Base-by-base conservation (phyloP, 331 rosid genomes). In the Quercus lobata region DNA sequence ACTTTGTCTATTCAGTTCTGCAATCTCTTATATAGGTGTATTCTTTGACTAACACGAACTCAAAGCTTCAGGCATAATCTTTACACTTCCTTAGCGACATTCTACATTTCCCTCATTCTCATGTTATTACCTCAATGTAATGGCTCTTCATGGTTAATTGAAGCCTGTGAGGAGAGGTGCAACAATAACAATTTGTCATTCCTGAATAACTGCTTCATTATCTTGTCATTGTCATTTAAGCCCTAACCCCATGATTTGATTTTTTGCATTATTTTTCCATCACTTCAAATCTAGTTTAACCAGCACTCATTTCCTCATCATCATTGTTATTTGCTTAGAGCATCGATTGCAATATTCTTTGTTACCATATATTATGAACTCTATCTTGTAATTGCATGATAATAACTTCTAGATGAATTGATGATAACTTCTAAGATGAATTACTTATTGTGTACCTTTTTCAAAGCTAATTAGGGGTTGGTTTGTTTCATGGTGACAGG, bases 401-500 rank as follows among this genome's bases (percentile, higher is more conserved):
- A 58, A 34, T 29, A 22, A 49, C 58, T 71, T 11, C 14, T 30
- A 54, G 73, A 11, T 16, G 16, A 8, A 10, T 41, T 68, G 63
- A 63, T 46, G 68, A 34, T 22, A 22, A 57, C 58, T 71, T 11
- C 22, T 30, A 54, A 44, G 73, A 11, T 16, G 16, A 8, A 10
- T 19, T 72, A 19, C 25, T 61, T 58, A 53, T 53, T 19, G 11
- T 44, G 37, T 34, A 6, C 24, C 53, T 15, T 72, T 77, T 41
- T 30, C 49, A 44, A 65, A n/a, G 41, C 75, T 80, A 56, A 65
- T 65, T 86, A 62, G 72, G 75, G 19, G 54, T 72, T 81, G 49
- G 9, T 68, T 80, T 78, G 56, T 61, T 78, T 53, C 66, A 25
- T 77, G 35, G 57, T 83, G 62, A 49, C 82, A 95, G 97, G 97